Conservation (phyloP, 495 filamentous ascomycete species). For the Choiromyces venosus region DNA sequence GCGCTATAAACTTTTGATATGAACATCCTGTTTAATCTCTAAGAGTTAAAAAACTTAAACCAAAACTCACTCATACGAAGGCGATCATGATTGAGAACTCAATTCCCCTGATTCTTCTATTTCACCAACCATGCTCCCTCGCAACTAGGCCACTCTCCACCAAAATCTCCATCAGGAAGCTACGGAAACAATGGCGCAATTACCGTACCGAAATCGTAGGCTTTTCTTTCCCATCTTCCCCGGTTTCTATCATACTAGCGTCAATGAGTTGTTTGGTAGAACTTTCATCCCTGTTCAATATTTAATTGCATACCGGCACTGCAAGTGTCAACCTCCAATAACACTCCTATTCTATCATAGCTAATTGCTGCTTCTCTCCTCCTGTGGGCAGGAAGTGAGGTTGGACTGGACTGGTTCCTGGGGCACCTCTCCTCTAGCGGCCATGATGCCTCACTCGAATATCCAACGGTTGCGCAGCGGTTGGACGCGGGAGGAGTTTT, state of each 20-base stretch:
- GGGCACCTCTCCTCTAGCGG: background rate
- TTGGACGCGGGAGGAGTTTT: background rate
- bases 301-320: background rate
- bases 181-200: background rate
- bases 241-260: too few species aligned
- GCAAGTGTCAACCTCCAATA: too few species aligned
- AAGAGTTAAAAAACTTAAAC: too few species aligned
- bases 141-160: too few species aligned
- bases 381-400: background rate
- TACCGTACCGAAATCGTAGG: background rate
- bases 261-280: background rate
- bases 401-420: background rate
- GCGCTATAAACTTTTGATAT: background rate
- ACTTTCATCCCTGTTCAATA: background rate
- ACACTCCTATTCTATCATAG: background rate
- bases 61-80: too few species aligned
- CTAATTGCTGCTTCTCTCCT: background rate
- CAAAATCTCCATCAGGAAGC: background rate
- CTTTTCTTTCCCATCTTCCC: background rate
- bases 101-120: background rate
- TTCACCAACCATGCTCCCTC: too few species aligned
- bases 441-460: background rate
- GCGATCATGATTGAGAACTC: too few species aligned
- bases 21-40: background rate
- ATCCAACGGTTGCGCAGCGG: too few species aligned